Evolutionary conservation across 371 early-diverging fungal genomes (phyloP), one percentile per base, ranked within the genome.

Genomic region (Mucor saturninus): DNA sequence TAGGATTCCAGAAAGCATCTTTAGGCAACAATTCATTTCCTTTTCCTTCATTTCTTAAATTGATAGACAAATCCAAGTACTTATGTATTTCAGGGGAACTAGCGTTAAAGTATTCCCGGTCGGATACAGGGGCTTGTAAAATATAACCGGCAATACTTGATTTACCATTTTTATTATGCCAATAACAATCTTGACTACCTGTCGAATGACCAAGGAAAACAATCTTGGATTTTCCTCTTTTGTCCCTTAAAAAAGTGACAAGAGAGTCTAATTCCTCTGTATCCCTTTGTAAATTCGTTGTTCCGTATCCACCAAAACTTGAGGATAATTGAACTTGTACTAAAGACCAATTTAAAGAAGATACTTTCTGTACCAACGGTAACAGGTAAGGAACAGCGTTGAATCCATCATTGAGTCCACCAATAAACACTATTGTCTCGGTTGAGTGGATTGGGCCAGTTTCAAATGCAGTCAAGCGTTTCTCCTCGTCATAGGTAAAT

Each of bases 171-270:
- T 71, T 75, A 45, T 74, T 78, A 55, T 81, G 77, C 59, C 71
- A 71, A 39, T 81, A 69, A 30, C 79, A 77, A 49, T 85, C 82
- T 57, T 85, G 85, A 14, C 76, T 71, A 2, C 85, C 80, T 29
- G 86, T 85, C 15, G 84, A 83, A 56, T 85, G 86, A 29, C 86
- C 86, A 21, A 85, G 48, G 38, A 83, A 62, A 8, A 85, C 75
- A 29, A 85, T 72, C 0, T 65, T 67, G 10, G 65, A 54, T 57
- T 83, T 85, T 10, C 70, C 58, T 2, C 76, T 58, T 39, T 74
- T 54, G 4, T 67, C 62, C 10, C 64, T 61, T 26, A 85, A 39
- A 61, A 68, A 73, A 8, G 57, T 26, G 14, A 85, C 67, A 31
- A 85, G 57, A 8, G 63, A 48, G 62, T 85, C 83, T 8, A 85